Evolutionary conservation across 2,329 filamentous ascomycete species (phyloP).

Genomic region (Botryosphaeria dothidea): DNA sequence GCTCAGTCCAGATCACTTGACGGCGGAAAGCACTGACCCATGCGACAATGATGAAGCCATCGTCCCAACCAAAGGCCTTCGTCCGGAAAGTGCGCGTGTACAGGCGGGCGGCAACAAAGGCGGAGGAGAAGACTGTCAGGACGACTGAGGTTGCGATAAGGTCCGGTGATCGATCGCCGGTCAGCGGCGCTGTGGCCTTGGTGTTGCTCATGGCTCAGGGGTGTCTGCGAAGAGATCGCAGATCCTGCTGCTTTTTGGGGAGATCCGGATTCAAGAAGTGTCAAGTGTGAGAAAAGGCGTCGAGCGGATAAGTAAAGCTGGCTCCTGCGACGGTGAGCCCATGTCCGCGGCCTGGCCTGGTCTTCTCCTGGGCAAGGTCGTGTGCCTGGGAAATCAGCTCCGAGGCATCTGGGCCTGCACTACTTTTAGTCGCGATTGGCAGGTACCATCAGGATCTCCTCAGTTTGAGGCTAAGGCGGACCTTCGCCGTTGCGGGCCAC

Average conservation of each 20-base stretch:
- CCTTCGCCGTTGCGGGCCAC: neutral
- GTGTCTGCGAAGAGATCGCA: neutral
- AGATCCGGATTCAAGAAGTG: neutral
- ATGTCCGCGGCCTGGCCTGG: neutral
- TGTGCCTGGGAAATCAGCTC: neutral
- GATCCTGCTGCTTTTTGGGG: neutral
- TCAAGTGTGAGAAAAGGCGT: neutral
- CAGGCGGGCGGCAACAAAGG: constrained; percentile 1
- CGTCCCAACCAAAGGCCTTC: constrained; percentile 5
- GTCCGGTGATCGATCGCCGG: neutral
- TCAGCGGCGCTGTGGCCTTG: neutral
- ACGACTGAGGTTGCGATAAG: neutral
- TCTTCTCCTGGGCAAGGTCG: neutral
- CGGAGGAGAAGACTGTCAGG: neutral
- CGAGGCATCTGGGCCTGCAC: neutral
- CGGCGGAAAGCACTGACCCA: neutral
- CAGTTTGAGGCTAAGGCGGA: constrained; percentile 9
- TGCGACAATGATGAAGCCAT: constrained; percentile 3
- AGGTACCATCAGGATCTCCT: neutral
- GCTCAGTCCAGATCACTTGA: no score
- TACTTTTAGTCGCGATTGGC: neutral
- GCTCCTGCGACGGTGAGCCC: neutral
- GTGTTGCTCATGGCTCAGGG: constrained; percentile 1
- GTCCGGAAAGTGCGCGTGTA: constrained; percentile 2
- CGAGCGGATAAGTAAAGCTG: constrained; percentile 1